Percentiles rank a stretch among this genome's conserved stretches.
Evolutionary conservation across 164 flowering plant species (phyloP).

Genomic region (Nymphaea thermarum): DNA sequence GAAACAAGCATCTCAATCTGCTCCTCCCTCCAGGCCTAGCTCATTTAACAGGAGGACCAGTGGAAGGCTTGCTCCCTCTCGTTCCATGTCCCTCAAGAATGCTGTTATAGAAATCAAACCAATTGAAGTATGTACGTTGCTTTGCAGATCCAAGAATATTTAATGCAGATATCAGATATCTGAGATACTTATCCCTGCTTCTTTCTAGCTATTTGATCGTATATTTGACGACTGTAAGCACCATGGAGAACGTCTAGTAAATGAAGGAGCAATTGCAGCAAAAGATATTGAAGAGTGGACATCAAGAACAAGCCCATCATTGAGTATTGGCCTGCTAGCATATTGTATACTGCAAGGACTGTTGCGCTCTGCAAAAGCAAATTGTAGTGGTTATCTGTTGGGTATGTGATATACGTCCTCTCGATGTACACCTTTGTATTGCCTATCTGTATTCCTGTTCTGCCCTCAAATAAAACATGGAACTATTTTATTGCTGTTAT

Average conservation of each 20-base stretch:
- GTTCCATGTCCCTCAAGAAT: constrained; percentile 30
- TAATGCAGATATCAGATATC: background rate
- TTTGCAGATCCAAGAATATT: background rate
- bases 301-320: constrained; percentile 26
- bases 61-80: constrained; percentile 27
- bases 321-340: constrained; percentile 70
- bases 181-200: background rate
- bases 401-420: constrained; percentile 29
- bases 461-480: too few species aligned
- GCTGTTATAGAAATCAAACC: constrained; percentile 56
- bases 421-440: too few species aligned
- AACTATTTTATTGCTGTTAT: too few species aligned
- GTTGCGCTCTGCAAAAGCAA: constrained; percentile 58
- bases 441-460: too few species aligned
- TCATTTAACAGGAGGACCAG: constrained; percentile 26
- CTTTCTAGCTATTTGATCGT: constrained; percentile 38
- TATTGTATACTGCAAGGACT: constrained; percentile 59
- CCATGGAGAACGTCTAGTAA: constrained; percentile 40
- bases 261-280: constrained; percentile 48
- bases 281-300: constrained; percentile 66
- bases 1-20: constrained; percentile 16
- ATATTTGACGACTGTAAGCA: constrained; percentile 45
- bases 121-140: constrained; percentile 43
- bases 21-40: constrained; percentile 36
- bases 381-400: constrained; percentile 50